These are phyloP conservation scores for Tilletia setariae DNA, from an alignment of 1,284 basidiomycete genomes.

Conservation along the genomic window DNA sequence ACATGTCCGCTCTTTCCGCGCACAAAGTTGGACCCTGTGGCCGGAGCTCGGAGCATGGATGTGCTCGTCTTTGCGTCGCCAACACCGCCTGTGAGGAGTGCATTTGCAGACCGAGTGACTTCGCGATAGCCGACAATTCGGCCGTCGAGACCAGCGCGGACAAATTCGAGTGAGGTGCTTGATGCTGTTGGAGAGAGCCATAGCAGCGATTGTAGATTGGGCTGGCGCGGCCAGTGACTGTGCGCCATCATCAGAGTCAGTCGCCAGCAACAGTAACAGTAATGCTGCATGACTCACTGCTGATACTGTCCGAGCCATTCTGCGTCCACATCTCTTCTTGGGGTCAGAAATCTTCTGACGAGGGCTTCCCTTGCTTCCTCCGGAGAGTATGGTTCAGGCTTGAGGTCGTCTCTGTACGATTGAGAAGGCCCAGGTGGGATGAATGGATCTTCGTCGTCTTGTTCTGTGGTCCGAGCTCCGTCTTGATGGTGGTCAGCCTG, in stretches of 20 bases:
- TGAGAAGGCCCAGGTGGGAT: too few relatives aligned
- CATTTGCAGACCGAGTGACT: constrained; percentile 14
- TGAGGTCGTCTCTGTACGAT: not conserved
- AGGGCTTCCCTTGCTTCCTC: constrained; percentile 8
- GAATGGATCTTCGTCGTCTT: too few relatives aligned
- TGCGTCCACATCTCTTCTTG: not conserved
- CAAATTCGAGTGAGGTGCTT: constrained; percentile 39
- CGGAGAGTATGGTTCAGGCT: not conserved
- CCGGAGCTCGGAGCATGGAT: constrained; percentile 77
- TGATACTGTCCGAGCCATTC: constrained; percentile 11
- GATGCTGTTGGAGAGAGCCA: constrained; percentile 4
- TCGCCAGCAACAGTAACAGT: not conserved
- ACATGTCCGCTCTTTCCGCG: constrained; percentile 26
- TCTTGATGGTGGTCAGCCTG: too few relatives aligned
- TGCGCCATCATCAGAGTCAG: not conserved
- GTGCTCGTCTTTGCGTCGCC: constrained; percentile 56
- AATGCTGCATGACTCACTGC: not conserved
- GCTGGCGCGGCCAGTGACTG: constrained; percentile 17
- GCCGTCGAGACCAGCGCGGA: constrained; percentile 50
- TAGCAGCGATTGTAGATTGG: constrained; percentile 15
- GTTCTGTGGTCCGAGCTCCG: too few relatives aligned
- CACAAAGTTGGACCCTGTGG: constrained; percentile 71
- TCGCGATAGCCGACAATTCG: constrained; percentile 39
- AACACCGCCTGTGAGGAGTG: not conserved
- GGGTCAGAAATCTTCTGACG: constrained; percentile 14